phyloP scores from a whole-genome alignment of 2,329 filamentous ascomycete genomes.

The Torrubiella hemipterigena region DNA sequence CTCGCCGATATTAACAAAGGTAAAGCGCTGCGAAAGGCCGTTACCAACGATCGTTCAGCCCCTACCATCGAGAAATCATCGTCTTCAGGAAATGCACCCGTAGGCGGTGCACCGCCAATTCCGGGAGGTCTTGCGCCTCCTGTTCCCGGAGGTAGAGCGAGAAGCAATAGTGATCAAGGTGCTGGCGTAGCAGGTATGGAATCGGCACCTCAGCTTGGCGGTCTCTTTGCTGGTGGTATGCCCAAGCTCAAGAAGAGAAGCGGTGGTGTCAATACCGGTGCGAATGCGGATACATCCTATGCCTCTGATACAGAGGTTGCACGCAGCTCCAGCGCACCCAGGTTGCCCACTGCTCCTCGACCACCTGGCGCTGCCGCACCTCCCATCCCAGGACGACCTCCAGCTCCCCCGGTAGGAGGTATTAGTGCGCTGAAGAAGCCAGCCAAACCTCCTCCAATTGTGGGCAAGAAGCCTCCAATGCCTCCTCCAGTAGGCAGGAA shows the following conservation, averaged over 20 bases:
- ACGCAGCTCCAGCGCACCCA: slow-evolving; percentile 13
- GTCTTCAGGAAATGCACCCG: slow-evolving; percentile 39
- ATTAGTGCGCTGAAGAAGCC: slow-evolving; percentile 44
- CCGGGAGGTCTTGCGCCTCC: slow-evolving; percentile 63
- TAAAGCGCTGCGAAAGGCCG: slow-evolving; percentile 65
- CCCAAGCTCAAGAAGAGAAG: slow-evolving; percentile 85
- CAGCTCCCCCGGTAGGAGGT: slow-evolving; percentile 32
- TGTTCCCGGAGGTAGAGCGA: slow-evolving; percentile 54
- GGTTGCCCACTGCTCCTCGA: slow-evolving; percentile 42
- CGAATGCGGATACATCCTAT: slow-evolving; percentile 52
- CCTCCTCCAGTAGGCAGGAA: slow-evolving; percentile 50
- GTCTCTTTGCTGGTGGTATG: slow-evolving; percentile 88
- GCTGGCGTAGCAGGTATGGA: slow-evolving; percentile 31
- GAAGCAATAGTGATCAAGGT: slow-evolving; percentile 73
- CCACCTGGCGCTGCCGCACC: slow-evolving; percentile 49
- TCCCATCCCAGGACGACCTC: slow-evolving; percentile 42
- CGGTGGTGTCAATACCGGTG: slow-evolving; percentile 63
- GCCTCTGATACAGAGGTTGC: slow-evolving; percentile 58
- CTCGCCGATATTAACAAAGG: slow-evolving; percentile 83
- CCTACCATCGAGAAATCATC: slow-evolving; percentile 41
- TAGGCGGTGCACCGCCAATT: slow-evolving; percentile 73
- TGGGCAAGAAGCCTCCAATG: slow-evolving; percentile 66
- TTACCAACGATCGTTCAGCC: slow-evolving; percentile 86
- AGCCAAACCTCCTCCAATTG: slow-evolving; percentile 62
- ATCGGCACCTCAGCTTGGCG: slow-evolving; percentile 67